Evolutionary conservation across 2,329 filamentous ascomycete species (phyloP), one percentile per base, ranked within the genome.

Genomic region (Calonectria montana): DNA sequence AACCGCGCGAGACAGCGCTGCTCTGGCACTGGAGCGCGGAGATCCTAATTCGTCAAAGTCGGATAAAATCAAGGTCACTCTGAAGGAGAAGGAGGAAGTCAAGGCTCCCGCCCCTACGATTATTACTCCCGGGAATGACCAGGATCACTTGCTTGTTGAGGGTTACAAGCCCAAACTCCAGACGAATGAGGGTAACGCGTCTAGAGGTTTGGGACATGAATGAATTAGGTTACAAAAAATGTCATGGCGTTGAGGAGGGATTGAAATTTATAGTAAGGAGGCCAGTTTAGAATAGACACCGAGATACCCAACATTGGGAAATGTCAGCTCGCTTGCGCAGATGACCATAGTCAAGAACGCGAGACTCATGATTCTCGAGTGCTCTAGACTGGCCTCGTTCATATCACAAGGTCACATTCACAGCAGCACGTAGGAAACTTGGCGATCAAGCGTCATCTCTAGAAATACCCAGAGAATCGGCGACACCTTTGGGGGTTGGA

Each of bases 371-470:
- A 48, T 55, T 55, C 50, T 53, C 63, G 5, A 47, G 27, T 63
- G 43, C 41, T 78, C 74, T 37, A 43, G 73, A 70, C 75, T 77
- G 70, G 75, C 71, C 71, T 45, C 65, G 71, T 45, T 41, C 21
- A 48, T 61, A 72, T 62, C 41, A 41, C 65, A 61, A 76, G 73
- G 73, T 80, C 79, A 81, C 79, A 71, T 73, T 80, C 79, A 82
- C 78, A 70, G 50, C 47, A 59, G n/a, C 75, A 59, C 71, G 67
- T 47, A 72, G 71, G 72, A 72, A 83, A 84, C 86, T 89, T 97
- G 95, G 95, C 95, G 91, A 95, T 97, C 95, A 94, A 97, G 94
- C 94, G 83, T 97, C 91, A 90, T 94, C 92, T 87, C 88, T 87
- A 81, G 84, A 84, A 80, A 81, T 69, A 78, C 81, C 83, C 83